These are phyloP conservation scores for Amanita brunnescens DNA, from an alignment of 768 basidiomycete genomes.

Conservation along the genomic window DNA sequence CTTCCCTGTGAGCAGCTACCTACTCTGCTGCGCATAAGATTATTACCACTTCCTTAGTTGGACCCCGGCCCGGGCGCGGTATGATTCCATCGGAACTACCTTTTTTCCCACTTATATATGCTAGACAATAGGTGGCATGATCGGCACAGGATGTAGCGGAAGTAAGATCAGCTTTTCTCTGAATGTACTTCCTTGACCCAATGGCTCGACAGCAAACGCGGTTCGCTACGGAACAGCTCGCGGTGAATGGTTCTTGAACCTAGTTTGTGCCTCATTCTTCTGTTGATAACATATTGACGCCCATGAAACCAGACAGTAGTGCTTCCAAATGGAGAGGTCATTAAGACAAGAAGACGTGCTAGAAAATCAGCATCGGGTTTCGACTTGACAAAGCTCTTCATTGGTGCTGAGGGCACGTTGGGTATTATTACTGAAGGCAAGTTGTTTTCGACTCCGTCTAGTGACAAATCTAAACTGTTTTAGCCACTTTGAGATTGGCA, in stretches of 20 bases:
- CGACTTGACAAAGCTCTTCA: constrained; percentile 81
- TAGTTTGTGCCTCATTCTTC: constrained; percentile 35
- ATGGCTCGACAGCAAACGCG: constrained; percentile 48
- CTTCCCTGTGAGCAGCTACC: constrained; percentile 56
- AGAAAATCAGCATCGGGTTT: constrained; percentile 85
- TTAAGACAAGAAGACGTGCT: constrained; percentile 74
- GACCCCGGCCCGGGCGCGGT: constrained; percentile 69
- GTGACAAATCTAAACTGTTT: neutral
- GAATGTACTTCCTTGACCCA: neutral
- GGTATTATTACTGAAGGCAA: constrained; percentile 84
- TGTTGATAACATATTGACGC: neutral
- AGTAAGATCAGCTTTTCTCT: constrained; percentile 37
- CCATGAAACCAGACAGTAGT: constrained; percentile 58
- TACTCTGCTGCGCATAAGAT: neutral
- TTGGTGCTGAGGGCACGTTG: constrained; percentile 84
- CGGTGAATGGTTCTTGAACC: constrained; percentile 81
- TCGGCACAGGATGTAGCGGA: constrained; percentile 78
- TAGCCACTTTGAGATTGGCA: constrained; percentile 76
- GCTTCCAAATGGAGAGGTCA: constrained; percentile 74
- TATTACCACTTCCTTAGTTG: constrained; percentile 29
- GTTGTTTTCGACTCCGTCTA: neutral
- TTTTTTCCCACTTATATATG: neutral
- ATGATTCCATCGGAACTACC: neutral
- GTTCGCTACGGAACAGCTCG: constrained; percentile 84
- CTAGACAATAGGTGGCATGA: constrained; percentile 83